Evolutionary conservation across 805 yeast species (phyloP).

Genomic region (Starmera dryadoides): DNA sequence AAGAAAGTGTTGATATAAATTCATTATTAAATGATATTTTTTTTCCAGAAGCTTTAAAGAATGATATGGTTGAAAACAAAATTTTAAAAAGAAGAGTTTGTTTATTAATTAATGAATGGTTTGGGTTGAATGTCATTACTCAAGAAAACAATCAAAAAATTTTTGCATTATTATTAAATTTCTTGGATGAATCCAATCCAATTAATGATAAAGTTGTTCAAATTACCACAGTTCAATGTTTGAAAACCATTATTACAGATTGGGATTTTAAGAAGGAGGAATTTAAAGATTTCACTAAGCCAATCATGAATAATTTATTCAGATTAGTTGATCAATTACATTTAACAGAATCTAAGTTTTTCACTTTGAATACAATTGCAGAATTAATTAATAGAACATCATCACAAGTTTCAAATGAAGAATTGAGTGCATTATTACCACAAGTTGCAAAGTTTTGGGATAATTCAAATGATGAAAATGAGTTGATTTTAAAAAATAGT

Average conservation of each 20-base stretch:
- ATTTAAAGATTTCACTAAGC: constrained; percentile 59
- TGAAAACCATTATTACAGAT: constrained; percentile 68
- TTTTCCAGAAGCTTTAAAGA: constrained; percentile 50
- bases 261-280: constrained; percentile 73
- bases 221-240: constrained; percentile 64
- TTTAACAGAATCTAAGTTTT: constrained; percentile 71
- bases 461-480: constrained; percentile 34
- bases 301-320: constrained; percentile 42
- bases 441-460: constrained; percentile 80
- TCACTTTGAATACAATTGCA: constrained; percentile 60
- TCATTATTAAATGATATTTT: constrained; percentile 49
- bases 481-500: constrained; percentile 42
- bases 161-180: constrained; percentile 47
- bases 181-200: constrained; percentile 38
- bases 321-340: constrained; percentile 41
- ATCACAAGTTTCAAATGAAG: constrained; percentile 47
- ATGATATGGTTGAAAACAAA: constrained; percentile 41
- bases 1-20: constrained; percentile 63
- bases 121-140: constrained; percentile 51
- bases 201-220: constrained; percentile 74
- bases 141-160: constrained; percentile 48
- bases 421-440: constrained; percentile 42
- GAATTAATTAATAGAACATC: constrained; percentile 57
- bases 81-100: constrained; percentile 74
- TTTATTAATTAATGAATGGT: constrained; percentile 76